These are phyloP conservation scores for Aureobasidium subglaciale DNA, from an alignment of 2,329 filamentous ascomycete species.

Conservation along the genomic window DNA sequence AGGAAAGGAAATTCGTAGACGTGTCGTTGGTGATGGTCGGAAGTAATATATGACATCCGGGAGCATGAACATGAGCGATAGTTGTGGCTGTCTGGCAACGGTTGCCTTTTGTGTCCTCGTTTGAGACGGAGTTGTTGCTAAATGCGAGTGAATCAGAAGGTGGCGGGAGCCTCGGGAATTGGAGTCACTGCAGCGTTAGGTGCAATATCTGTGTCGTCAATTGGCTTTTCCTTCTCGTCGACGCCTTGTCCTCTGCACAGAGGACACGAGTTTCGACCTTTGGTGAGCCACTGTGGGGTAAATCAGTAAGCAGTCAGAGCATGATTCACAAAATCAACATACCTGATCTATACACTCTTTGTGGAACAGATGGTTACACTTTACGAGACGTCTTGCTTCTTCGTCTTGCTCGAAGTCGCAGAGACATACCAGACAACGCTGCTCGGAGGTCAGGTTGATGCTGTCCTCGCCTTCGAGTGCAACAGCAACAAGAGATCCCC, in stretches of 20 bases:
- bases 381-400: constrained; percentile 52
- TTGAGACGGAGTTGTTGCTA: no score
- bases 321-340: constrained; percentile 23
- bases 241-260: constrained; percentile 55
- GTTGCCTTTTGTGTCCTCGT: no score
- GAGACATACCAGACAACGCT: constrained; percentile 60
- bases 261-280: constrained; percentile 57
- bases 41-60: not conserved
- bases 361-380: constrained; percentile 62
- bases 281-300: constrained; percentile 55
- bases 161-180: constrained; percentile 1
- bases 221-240: constrained; percentile 37
- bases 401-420: constrained; percentile 58
- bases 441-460: constrained; percentile 29
- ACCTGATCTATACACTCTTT: constrained; percentile 64
- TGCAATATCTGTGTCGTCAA: constrained; percentile 5
- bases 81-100: no score
- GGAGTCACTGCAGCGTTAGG: not conserved
- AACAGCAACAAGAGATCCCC: constrained; percentile 25
- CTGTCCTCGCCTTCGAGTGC: constrained; percentile 24
- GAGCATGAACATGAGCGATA: constrained; percentile 9
- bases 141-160: not conserved
- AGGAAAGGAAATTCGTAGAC: constrained; percentile 6
- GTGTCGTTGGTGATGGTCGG: not conserved
- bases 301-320: constrained; percentile 26